Conservation (phyloP, 371 early-diverging fungal genomes). For the Rhizopus sp. region DNA sequence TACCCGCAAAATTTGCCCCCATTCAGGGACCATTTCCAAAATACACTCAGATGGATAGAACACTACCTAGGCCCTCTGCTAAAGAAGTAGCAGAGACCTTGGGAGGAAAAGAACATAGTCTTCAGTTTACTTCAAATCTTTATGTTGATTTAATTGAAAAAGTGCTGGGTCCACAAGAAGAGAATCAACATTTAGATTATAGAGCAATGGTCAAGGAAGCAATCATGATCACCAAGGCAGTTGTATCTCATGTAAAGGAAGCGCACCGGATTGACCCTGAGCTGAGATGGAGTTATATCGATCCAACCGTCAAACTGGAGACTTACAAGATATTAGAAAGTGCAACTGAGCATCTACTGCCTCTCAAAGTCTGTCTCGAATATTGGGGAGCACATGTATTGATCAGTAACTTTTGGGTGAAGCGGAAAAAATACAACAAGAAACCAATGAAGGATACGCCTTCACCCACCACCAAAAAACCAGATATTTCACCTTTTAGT, state of each 20-base stretch:
- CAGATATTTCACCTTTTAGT: constrained; percentile 4
- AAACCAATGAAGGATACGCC: background rate
- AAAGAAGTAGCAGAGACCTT: constrained; percentile 13
- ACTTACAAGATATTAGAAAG: constrained; percentile 13
- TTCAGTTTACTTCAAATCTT: constrained; percentile 16
- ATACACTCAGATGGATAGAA: constrained; percentile 3
- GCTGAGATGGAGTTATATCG: constrained; percentile 14
- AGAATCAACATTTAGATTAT: constrained; percentile 11
- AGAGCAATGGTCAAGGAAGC: constrained; percentile 22
- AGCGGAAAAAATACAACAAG: constrained; percentile 14
- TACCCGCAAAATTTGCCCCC: background rate
- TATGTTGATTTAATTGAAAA: constrained; percentile 15
- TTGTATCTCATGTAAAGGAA: constrained; percentile 13
- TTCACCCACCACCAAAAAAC: background rate
- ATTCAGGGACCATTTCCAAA: constrained; percentile 12
- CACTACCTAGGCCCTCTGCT: constrained; percentile 11
- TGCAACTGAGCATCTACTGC: constrained; percentile 16
- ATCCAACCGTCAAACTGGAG: constrained; percentile 16
- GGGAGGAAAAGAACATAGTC: constrained; percentile 14
- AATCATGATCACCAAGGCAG: constrained; percentile 13
- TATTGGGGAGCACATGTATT: constrained; percentile 21
- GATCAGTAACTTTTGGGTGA: constrained; percentile 19
- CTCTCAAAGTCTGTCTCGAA: constrained; percentile 17
- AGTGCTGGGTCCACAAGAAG: constrained; percentile 10
- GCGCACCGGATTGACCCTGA: constrained; percentile 10